A percentile compares a stretch with the other conserved stretches of the same genome.
Conservation (phyloP, 129 eudicot genomes). For the Tagetes erecta region DNA sequence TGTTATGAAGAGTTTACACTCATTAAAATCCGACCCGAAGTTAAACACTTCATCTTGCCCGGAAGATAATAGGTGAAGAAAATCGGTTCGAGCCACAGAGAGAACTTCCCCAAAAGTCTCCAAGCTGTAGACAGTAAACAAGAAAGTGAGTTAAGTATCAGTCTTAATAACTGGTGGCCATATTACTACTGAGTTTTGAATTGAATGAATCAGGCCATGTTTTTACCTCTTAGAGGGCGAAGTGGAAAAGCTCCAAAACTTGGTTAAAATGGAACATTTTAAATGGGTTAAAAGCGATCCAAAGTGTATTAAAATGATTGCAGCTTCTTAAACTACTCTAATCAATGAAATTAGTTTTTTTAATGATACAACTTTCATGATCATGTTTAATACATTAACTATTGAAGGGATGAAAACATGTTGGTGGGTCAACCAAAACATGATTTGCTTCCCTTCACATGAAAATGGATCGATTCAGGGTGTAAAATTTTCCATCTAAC, state of each 20-base stretch:
- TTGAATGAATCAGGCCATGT: too few relatives aligned
- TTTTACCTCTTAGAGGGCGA: too few relatives aligned
- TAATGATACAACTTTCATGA: not conserved
- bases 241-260: not conserved
- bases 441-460: too few relatives aligned
- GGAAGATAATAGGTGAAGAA: constrained; percentile 65
- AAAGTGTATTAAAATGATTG: too few relatives aligned
- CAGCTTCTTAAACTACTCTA: too few relatives aligned
- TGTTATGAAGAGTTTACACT: constrained; percentile 61
- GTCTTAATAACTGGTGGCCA: too few relatives aligned
- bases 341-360: not conserved
- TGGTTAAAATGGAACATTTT: not conserved
- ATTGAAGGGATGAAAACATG: not conserved
- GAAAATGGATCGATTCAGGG: too few relatives aligned
- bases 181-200: too few relatives aligned
- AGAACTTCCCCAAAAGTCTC: constrained; percentile 81
- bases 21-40: constrained; percentile 68
- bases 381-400: not conserved
- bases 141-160: constrained; percentile 6
- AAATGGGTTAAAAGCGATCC: not conserved
- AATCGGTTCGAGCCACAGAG: constrained; percentile 56
- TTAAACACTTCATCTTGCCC: constrained; percentile 55
- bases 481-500: too few relatives aligned
- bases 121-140: constrained; percentile 51
- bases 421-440: not conserved